Evolutionary conservation across 768 basidiomycete species (phyloP), one percentile per base, ranked within the genome.

Genomic region (Daedaleopsis nitida): DNA sequence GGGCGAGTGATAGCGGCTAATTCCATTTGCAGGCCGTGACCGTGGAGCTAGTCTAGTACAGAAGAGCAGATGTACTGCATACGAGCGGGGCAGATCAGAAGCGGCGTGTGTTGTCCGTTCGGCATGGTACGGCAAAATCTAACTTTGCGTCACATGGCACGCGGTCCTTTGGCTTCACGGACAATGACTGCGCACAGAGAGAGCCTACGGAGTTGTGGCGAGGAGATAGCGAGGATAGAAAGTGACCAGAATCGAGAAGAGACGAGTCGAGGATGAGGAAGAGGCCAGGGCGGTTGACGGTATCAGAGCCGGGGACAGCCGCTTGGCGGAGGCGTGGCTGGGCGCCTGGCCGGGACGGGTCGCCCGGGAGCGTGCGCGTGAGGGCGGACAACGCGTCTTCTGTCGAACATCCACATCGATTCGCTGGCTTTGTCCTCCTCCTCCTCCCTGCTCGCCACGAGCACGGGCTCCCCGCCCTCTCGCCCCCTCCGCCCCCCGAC

Each of bases 401-500:
- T 53, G 34, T 52, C 44, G 50, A 63, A 43, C 57, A 52, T 60
- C 65, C 62, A 59, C 58, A 66, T 63, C 61, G 65, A 62, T 62
- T 47, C 58, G 60, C 60, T 64, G 63, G 66, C 55, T 55, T 59
- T 57, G 43, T 57, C 64, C 58, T 58, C 58, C 60, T 55, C 66
- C 58, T 55, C 66, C 58, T 35, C 55, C 60, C 64, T 44, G 67
- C 66, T 69, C 70, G 61, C 61, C 52, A 56, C 65, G 68, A 65
- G 70, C 67, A 62, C 57, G 70, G 70, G 70, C 67, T 62, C 58
- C 47, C 35, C 59, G 57, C 52, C 63, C 64, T 64, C 67, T 43
- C 27, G 23, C 21, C 39, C 47, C 39, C 27, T 16, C 39, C 37
- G 39, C 47, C 49, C 52, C 55, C 21, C 57, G 56, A 62, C 53